Evolutionary conservation across 345 rosid species (phyloP).

Genomic region (Geranium brycei): DNA sequence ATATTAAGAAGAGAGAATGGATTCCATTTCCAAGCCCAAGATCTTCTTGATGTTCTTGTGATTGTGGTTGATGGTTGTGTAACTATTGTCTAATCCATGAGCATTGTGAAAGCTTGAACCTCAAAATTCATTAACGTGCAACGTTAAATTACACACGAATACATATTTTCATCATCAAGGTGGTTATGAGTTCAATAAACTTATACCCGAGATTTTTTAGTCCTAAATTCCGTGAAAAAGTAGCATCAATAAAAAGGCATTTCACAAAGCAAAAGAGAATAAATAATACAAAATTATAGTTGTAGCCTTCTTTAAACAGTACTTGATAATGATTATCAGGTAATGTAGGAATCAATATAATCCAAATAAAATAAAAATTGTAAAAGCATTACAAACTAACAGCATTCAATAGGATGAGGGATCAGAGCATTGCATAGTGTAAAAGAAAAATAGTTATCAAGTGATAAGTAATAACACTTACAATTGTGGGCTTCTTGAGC

Average conservation of each 20-base stretch:
- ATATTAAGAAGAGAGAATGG: no score
- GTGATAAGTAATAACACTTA: conserved; percentile 25
- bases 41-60: no score
- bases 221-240: neutral
- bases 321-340: neutral
- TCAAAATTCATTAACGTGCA: no score
- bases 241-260: neutral
- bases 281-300: neutral
- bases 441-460: neutral
- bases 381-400: neutral
- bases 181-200: no score
- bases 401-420: neutral
- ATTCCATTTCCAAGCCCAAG: no score
- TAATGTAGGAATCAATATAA: neutral
- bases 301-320: neutral
- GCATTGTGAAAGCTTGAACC: no score
- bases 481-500: conserved; percentile 50
- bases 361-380: conserved; percentile 1
- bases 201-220: no score
- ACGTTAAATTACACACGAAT: no score
- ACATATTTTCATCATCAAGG: no score
- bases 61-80: no score
- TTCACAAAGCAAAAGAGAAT: neutral
- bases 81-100: no score
- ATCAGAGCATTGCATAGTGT: neutral